Base-by-base conservation (phyloP, 805 yeast genomes). In the Trichomonascus vanleenenianus region DNA sequence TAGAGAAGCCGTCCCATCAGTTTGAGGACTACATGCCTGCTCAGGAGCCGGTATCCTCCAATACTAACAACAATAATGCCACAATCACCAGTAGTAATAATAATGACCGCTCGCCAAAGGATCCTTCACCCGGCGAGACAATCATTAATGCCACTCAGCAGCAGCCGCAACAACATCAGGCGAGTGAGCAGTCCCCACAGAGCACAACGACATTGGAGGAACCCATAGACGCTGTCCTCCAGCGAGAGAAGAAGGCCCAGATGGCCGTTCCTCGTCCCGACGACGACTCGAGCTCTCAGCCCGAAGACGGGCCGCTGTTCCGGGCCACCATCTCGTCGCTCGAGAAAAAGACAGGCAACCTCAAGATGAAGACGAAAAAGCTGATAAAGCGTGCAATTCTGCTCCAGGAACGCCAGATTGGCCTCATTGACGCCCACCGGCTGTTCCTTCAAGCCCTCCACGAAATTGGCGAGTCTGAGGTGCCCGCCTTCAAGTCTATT, bases 271-370 rank as follows among this genome's bases (percentile, higher is more conserved):
- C 55, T 3, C 45, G 65, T 7, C 66, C 65, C 6, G 53, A 53
- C 14, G 55, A 53, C 6, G 59, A 56, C 20, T 56, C 56, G 27
- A 47, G 45, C 8, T 53, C 60, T n/a, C 66, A 63, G 45, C 65
- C 67, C 5, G 73, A 68, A 43, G 74, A 70, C 42, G 73, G 74
- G 6, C 74, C 74, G 2, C 57, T 66, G 18, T 70, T 70, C 53
- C 57, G 74, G 15, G 68, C 71, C 16, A 62, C 71, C 3, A 54
- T 70, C 12, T 57, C 63, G 11, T 48, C 56, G 6, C 56, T 70
- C 52, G 74, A 70, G 49, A 62, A 65, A 39, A 57, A 57, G 41
- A 58, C 68, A 1, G 58, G 61, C 6, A 47, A 52, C 20, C 49
- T 67, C 41, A 67, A 68, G 40, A 48, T 57, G 19, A 53, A 57